phyloP scores from a whole-genome alignment of 352 stramenopile species.

The Globisporangium paddicum region DNA sequence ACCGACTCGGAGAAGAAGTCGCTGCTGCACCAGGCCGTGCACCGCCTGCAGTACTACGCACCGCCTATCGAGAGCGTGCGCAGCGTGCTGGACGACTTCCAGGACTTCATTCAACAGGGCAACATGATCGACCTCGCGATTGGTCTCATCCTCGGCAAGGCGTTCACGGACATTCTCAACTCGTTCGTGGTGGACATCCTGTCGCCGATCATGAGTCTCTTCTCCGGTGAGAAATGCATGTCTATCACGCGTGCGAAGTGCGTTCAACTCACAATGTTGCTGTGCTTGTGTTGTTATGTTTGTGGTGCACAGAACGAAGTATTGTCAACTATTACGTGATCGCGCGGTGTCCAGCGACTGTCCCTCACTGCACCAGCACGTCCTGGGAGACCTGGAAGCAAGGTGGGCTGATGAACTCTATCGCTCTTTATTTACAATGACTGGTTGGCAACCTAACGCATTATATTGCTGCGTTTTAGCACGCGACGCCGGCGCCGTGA shows the following conservation, averaged over 20 bases:
- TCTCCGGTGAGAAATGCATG: conserved; percentile 31
- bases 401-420: conserved; percentile 22
- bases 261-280: neutral
- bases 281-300: neutral
- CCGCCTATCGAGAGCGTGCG: conserved; percentile 32
- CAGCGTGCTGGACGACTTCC: conserved; percentile 45
- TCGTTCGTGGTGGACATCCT: conserved; percentile 69
- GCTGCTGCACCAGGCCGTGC: conserved; percentile 15
- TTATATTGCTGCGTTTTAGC: conserved; percentile 17
- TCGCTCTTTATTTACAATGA: neutral
- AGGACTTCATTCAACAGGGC: conserved; percentile 70
- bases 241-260: neutral
- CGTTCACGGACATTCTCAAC: conserved; percentile 65
- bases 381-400: conserved; percentile 64
- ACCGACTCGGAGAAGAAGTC: conserved; percentile 10
- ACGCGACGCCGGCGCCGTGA: conserved; percentile 49
- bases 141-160: conserved; percentile 60
- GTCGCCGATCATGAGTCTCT: conserved; percentile 61
- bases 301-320: conserved; percentile 31
- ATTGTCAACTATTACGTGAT: conserved; percentile 61
- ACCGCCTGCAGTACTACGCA: conserved; percentile 14
- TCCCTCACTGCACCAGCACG: conserved; percentile 28
- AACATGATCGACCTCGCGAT: conserved; percentile 73
- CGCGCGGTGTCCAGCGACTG: conserved; percentile 36
- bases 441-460: neutral